These are phyloP conservation scores for Sphaerulina musiva DNA, from an alignment of 2,329 filamentous ascomycete genomes.

Conservation along the genomic window DNA sequence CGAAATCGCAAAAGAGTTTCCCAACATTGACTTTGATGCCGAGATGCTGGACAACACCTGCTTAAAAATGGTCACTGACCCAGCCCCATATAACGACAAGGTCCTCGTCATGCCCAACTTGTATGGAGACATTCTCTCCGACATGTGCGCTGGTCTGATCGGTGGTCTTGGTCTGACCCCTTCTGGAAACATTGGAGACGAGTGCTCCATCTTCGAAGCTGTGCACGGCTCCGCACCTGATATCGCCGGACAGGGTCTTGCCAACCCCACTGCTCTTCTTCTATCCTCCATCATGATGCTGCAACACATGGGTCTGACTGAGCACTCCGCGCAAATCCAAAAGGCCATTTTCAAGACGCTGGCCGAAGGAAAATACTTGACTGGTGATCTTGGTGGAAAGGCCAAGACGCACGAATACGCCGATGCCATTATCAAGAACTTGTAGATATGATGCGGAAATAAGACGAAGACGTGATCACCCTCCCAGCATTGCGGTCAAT, in stretches of 20 bases:
- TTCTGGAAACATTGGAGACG: conserved; percentile 96
- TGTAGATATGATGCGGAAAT: conserved; percentile 30
- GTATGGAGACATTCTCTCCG: conserved; percentile 98
- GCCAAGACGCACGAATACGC: conserved; percentile 95
- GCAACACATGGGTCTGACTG: conserved; percentile 88
- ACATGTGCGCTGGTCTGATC: conserved; percentile 98
- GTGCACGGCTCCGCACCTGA: conserved; percentile 96
- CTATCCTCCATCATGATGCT: conserved; percentile 99
- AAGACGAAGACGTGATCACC: not conserved
- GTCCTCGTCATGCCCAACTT: conserved; percentile 96
- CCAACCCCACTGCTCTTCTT: conserved; percentile 93
- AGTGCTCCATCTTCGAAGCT: conserved; percentile 99
- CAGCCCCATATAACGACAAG: conserved; percentile 96
- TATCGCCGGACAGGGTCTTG: conserved; percentile 90
- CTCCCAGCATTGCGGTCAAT: not conserved
- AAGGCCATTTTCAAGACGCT: conserved; percentile 91
- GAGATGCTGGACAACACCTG: conserved; percentile 99
- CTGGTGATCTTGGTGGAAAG: conserved; percentile 92
- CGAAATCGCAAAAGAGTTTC: conserved; percentile 90
- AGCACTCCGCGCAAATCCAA: conserved; percentile 83
- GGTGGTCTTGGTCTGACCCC: conserved; percentile 95
- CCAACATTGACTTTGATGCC: conserved; percentile 89
- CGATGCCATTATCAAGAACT: conserved; percentile 72
- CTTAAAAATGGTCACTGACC: conserved; percentile 97
- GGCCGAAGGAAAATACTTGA: conserved; percentile 91